A percentile compares a stretch with the other conserved stretches of the same genome.
Evolutionary conservation across 179 eudicot genomes (phyloP).

Genomic region (Drosera spatulata): DNA sequence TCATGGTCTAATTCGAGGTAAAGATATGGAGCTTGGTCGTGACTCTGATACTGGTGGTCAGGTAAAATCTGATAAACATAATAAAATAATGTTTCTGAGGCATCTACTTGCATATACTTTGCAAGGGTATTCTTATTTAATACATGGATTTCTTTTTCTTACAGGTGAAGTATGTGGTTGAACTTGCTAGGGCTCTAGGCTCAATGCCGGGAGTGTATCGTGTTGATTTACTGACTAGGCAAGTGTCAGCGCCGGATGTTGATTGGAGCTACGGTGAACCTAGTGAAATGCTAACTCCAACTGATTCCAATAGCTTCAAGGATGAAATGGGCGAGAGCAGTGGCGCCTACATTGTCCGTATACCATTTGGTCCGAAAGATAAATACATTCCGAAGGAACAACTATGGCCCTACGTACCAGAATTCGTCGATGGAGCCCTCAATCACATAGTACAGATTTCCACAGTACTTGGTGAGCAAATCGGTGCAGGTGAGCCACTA

Average conservation of each 20-base stretch:
- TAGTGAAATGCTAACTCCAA: slow-evolving; percentile 67
- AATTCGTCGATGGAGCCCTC: slow-evolving; percentile 98
- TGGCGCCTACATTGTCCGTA: slow-evolving; percentile 92
- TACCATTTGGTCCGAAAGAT: slow-evolving; percentile 80
- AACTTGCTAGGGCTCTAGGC: slow-evolving; percentile 92
- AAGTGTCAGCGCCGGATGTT: slow-evolving; percentile 74
- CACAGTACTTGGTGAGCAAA: slow-evolving; percentile 82
- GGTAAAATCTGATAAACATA: slow-evolving; percentile 15
- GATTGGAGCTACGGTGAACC: slow-evolving; percentile 94
- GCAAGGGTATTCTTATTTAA: background rate
- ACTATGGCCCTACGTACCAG: slow-evolving; percentile 90
- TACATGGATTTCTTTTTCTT: background rate
- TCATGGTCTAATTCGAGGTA: slow-evolving; percentile 69
- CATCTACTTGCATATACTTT: background rate
- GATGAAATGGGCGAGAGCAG: slow-evolving; percentile 79
- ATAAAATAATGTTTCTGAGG: background rate
- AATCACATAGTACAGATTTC: slow-evolving; percentile 80
- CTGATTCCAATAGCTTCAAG: slow-evolving; percentile 23
- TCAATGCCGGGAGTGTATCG: slow-evolving; percentile 97
- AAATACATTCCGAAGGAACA: slow-evolving; percentile 76
- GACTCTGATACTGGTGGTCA: slow-evolving; percentile 82
- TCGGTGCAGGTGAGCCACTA: slow-evolving; percentile 70
- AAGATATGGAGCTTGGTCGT: slow-evolving; percentile 70
- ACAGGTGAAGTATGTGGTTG: slow-evolving; percentile 97
- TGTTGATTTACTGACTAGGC: slow-evolving; percentile 92